phyloP scores from a whole-genome alignment of 768 basidiomycete genomes.

The Russula sp. region DNA sequence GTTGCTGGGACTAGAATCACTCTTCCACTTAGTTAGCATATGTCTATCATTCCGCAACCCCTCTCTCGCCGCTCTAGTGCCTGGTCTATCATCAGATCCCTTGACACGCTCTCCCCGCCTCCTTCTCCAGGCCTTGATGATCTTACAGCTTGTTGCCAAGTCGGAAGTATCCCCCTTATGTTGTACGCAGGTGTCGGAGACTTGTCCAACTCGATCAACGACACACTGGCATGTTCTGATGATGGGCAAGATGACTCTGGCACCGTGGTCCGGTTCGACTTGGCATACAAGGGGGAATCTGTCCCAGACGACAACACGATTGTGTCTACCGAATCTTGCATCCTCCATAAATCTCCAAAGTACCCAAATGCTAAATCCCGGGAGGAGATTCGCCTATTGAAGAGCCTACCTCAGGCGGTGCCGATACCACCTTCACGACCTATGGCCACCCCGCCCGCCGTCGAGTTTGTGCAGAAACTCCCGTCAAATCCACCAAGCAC shows the following conservation, averaged over 20 bases:
- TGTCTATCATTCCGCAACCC: conserved; percentile 3
- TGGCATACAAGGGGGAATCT: neutral
- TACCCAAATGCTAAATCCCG: neutral
- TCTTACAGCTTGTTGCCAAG: conserved; percentile 4
- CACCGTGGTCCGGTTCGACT: neutral
- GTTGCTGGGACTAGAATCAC: neutral
- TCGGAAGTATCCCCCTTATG: conserved; percentile 20
- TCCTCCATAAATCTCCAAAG: neutral
- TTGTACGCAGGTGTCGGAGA: conserved; percentile 9
- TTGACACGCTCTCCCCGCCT: conserved; percentile 17
- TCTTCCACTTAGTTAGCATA: neutral
- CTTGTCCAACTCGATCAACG: neutral
- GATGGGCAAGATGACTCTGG: neutral
- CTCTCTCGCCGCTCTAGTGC: conserved; percentile 12
- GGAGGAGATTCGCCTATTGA: neutral
- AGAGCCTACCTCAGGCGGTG: neutral
- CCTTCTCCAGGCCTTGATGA: conserved; percentile 16
- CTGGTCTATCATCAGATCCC: conserved; percentile 15
- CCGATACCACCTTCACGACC: neutral
- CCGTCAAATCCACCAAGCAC: neutral
- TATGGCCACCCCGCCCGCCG: neutral
- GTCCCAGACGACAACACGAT: neutral
- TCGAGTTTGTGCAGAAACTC: neutral
- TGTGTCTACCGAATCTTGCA: neutral
- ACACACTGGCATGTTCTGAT: neutral